phyloP scores from a whole-genome alignment of 805 yeast genomes.

The Starmera dryadoides region DNA sequence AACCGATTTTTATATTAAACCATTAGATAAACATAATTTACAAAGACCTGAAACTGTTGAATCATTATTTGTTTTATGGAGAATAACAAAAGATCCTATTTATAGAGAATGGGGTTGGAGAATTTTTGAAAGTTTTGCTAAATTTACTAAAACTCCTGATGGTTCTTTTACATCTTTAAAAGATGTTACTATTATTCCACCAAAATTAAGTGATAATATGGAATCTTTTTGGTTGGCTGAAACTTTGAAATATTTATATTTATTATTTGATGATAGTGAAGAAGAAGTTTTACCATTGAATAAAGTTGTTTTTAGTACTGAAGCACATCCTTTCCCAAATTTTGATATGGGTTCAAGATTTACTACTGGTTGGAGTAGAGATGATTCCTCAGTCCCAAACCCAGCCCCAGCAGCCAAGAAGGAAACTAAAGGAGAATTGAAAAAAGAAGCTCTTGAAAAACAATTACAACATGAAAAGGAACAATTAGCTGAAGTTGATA shows the following conservation, averaged over 20 bases:
- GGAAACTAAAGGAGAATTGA: too few relatives aligned
- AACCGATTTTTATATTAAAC: constrained; percentile 62
- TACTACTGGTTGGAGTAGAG: constrained; percentile 56
- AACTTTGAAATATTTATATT: constrained; percentile 78
- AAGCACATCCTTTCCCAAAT: constrained; percentile 89
- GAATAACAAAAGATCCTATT: constrained; percentile 71
- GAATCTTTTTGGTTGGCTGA: constrained; percentile 95
- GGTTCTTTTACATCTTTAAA: constrained; percentile 57
- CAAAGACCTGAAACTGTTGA: constrained; percentile 96
- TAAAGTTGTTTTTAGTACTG: constrained; percentile 78
- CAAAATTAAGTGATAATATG: constrained; percentile 59
- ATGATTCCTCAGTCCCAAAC: too few relatives aligned
- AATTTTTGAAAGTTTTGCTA: constrained; percentile 64
- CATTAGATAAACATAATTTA: constrained; percentile 70
- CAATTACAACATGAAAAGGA: background rate
- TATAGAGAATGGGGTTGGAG: constrained; percentile 89
- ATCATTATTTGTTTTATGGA: constrained; percentile 71
- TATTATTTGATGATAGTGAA: constrained; percentile 71
- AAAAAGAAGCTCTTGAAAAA: too few relatives aligned
- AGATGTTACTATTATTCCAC: constrained; percentile 54
- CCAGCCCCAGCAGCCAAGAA: too few relatives aligned
- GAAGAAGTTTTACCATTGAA: constrained; percentile 56
- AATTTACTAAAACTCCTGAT: constrained; percentile 43
- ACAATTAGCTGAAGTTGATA: background rate
- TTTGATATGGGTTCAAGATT: constrained; percentile 47